Conservation (phyloP, 1,139 yeast genomes). For the Suhomyces wounanorum region DNA sequence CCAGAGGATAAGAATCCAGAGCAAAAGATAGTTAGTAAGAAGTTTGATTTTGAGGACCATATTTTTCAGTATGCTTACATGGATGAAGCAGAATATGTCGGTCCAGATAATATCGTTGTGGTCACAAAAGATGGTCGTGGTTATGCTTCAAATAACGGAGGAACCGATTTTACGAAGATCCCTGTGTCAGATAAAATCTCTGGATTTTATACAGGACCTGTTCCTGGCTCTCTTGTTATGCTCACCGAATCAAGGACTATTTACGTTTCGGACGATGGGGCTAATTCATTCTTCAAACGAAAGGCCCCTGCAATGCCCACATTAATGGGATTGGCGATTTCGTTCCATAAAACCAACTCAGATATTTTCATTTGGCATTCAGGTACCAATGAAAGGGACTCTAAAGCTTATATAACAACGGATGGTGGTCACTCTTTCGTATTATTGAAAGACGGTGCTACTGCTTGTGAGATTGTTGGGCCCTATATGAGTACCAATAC, state of each 20-base stretch:
- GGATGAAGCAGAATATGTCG: slow-evolving; percentile 35
- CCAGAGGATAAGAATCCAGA: slow-evolving; percentile 29
- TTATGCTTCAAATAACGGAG: slow-evolving; percentile 79
- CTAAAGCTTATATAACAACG: slow-evolving; percentile 58
- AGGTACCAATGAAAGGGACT: slow-evolving; percentile 35
- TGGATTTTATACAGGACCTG: slow-evolving; percentile 60
- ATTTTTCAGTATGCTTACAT: slow-evolving; percentile 61
- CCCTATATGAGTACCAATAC: slow-evolving; percentile 41
- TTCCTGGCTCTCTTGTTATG: slow-evolving; percentile 65
- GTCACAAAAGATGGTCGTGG: slow-evolving; percentile 54
- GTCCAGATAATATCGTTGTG: slow-evolving; percentile 74
- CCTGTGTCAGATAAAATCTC: slow-evolving; percentile 51
- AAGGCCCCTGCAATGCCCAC: slow-evolving; percentile 50
- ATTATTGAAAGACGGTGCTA: slow-evolving; percentile 51
- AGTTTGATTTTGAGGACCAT: slow-evolving; percentile 41
- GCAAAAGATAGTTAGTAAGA: slow-evolving; percentile 26
- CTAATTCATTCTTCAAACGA: slow-evolving; percentile 48
- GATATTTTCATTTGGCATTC: slow-evolving; percentile 74
- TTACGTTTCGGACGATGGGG: slow-evolving; percentile 69
- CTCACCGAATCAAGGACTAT: slow-evolving; percentile 54
- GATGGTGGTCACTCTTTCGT: slow-evolving; percentile 68
- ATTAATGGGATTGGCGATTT: slow-evolving; percentile 39
- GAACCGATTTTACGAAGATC: slow-evolving; percentile 55
- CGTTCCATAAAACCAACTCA: slow-evolving; percentile 59
- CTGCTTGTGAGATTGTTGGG: slow-evolving; percentile 69